Evolutionary conservation across 106 monocot genomes (phyloP), one percentile per base, ranked within the genome.

Genomic region (Dioscorea alata): DNA sequence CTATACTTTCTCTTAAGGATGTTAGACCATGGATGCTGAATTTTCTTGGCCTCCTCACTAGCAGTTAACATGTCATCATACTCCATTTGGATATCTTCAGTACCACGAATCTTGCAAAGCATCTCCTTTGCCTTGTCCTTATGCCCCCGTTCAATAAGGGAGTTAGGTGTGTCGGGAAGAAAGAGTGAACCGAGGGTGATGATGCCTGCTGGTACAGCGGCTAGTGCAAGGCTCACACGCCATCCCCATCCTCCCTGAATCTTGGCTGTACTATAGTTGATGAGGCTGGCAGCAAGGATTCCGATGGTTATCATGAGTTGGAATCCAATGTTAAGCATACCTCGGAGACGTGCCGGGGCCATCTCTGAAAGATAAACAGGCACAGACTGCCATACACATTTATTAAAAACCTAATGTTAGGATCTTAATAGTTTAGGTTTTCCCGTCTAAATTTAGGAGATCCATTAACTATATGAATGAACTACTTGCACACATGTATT

Each of bases 1-100:
- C 66, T 66, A 50, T 66, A 66, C 17, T 66, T 66, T 8, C 23
- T n/a, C 50, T 50, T n/a, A 2, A 66, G 12, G 13, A 66, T 66
- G 66, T 66, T 66, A 10, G 48, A 23, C 66, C 66, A 50, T 2
- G 66, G 49, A 23, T 66, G 49, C 66, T 66, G 2, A 0, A 66
- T 50, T 5, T 21, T 1, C 50, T 66, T 50, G 15, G 66, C n/a
- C 12, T 66, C 66, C 48, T 66, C 66, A 23, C 66, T 66, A 4
- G 66, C 66, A 8, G 23, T 23, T 4, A 66, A 48, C 18, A 66
- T 20, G 48, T 66, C 65, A 16, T 66, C 50, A 21, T 50, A 66
- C 66, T 66, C 66, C 22, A 50, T 50, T n/a, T 59, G 22, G 59
- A 42, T 42, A 5, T 59, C 59, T 20, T 59, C 23, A 23, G 59